These are phyloP conservation scores for Clausena lansium DNA, from an alignment of 345 rosid genomes.

Conservation along the genomic window DNA sequence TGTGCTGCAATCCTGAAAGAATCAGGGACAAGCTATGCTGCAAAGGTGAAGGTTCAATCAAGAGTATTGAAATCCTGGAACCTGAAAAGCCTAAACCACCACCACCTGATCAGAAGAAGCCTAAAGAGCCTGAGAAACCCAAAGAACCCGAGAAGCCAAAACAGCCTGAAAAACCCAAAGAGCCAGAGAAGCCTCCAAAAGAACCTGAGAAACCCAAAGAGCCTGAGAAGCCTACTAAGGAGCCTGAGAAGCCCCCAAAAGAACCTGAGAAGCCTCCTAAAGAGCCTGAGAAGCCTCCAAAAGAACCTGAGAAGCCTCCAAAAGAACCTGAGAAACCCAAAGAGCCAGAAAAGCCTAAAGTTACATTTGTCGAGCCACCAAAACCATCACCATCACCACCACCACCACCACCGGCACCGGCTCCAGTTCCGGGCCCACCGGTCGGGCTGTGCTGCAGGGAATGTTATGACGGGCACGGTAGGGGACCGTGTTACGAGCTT, in stretches of 20 bases:
- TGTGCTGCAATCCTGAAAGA: constrained; percentile 76
- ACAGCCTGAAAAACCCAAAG: background rate
- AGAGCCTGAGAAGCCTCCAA: constrained; percentile 17
- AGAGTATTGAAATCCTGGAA: constrained; percentile 49
- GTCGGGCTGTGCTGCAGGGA: background rate
- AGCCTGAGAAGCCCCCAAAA: constrained; percentile 26
- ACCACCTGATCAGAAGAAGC: background rate
- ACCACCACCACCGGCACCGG: background rate
- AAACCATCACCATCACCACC: background rate
- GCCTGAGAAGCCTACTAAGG: background rate
- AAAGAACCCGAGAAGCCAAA: constrained; percentile 16
- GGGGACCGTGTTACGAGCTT: constrained; percentile 16
- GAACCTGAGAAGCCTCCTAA: constrained; percentile 23
- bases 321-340: constrained; percentile 21
- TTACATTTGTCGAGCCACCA: background rate
- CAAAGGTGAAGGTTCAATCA: constrained; percentile 54
- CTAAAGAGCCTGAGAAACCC: constrained; percentile 3
- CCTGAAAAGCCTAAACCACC: constrained; percentile 18
- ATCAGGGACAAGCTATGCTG: constrained; percentile 50
- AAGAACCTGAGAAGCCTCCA: constrained; percentile 20
- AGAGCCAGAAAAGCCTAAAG: constrained; percentile 1
- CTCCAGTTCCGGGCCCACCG: constrained; percentile 13
- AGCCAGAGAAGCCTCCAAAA: background rate
- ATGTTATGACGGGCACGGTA: background rate
- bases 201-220: constrained; percentile 5